phyloP scores from a whole-genome alignment of 805 yeast species.

The Kodamaea neixiangensis region DNA sequence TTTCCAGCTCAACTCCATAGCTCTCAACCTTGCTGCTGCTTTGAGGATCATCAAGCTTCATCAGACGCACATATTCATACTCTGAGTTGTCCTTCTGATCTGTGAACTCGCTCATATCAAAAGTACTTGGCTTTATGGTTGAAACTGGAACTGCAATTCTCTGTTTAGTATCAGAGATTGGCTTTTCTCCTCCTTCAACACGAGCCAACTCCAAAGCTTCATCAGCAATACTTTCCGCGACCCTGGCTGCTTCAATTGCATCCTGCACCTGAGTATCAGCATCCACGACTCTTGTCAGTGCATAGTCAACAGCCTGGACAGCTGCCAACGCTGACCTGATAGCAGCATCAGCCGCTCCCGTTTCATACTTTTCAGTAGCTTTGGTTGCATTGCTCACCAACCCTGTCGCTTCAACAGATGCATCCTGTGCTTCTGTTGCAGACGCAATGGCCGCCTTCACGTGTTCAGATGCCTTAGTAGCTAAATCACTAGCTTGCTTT shows the following conservation, averaged over 20 bases:
- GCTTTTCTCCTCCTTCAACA: not conserved
- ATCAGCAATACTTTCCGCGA: slow-evolving; percentile 4
- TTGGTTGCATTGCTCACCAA: not conserved
- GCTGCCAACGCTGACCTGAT: slow-evolving; percentile 4
- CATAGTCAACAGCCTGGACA: slow-evolving; percentile 3
- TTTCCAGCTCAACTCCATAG: slow-evolving; percentile 15
- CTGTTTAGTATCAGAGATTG: not conserved
- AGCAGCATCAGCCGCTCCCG: slow-evolving; percentile 4
- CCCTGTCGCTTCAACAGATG: slow-evolving; percentile 1
- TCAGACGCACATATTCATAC: slow-evolving; percentile 7
- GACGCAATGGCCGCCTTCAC: not conserved
- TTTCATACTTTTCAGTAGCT: not conserved
- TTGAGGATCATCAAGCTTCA: slow-evolving; percentile 6
- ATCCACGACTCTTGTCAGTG: not conserved
- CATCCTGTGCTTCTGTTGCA: slow-evolving; percentile 1
- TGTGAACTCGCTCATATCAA: slow-evolving; percentile 11
- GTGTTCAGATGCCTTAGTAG: not conserved
- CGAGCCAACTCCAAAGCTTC: slow-evolving; percentile 1
- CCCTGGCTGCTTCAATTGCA: slow-evolving; percentile 2
- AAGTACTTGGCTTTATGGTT: not conserved
- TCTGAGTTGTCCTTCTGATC: slow-evolving; percentile 6
- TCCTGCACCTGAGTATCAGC: not conserved
- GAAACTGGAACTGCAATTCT: slow-evolving; percentile 9
- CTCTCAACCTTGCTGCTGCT: not conserved
- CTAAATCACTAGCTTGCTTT: not conserved